Conservation (phyloP, 2,329 filamentous ascomycete genomes). For the Pseudocercospora crystallina region DNA sequence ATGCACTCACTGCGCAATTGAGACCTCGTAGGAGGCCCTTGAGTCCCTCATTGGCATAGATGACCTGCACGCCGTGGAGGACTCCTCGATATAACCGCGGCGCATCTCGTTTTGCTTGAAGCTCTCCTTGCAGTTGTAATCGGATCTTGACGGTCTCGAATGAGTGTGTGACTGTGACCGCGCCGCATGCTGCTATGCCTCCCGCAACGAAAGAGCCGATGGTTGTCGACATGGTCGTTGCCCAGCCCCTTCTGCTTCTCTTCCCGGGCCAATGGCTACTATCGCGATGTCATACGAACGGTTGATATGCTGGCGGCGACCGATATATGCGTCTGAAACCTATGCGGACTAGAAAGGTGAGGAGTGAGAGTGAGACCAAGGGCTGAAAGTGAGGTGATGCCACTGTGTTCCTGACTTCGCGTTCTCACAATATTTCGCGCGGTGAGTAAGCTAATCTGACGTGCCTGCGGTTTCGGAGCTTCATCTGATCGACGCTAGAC, state of each 20-base stretch:
- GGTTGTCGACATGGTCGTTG: slow-evolving; percentile 48
- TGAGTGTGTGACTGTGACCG: slow-evolving; percentile 94
- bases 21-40: slow-evolving; percentile 84
- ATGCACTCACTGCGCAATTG: slow-evolving; percentile 66
- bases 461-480: background rate
- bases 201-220: slow-evolving; percentile 82
- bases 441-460: background rate
- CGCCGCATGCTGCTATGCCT: slow-evolving; percentile 93
- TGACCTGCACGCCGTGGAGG: slow-evolving; percentile 85
- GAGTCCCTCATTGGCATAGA: slow-evolving; percentile 85
- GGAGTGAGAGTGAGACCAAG: too few species aligned
- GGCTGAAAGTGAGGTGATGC: too few species aligned
- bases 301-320: too few species aligned
- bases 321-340: too few species aligned
- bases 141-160: slow-evolving; percentile 99
- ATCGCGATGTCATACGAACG: slow-evolving; percentile 11
- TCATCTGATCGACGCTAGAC: slow-evolving; percentile 2
- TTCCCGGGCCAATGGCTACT: slow-evolving; percentile 2
- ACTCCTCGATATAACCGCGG: slow-evolving; percentile 88
- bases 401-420: too few species aligned
- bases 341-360: too few species aligned
- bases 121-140: slow-evolving; percentile 93
- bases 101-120: slow-evolving; percentile 81
- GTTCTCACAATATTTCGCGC: background rate
- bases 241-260: background rate